phyloP scores from a whole-genome alignment of 73 alveolate species.

The Paramecium bursaria region DNA sequence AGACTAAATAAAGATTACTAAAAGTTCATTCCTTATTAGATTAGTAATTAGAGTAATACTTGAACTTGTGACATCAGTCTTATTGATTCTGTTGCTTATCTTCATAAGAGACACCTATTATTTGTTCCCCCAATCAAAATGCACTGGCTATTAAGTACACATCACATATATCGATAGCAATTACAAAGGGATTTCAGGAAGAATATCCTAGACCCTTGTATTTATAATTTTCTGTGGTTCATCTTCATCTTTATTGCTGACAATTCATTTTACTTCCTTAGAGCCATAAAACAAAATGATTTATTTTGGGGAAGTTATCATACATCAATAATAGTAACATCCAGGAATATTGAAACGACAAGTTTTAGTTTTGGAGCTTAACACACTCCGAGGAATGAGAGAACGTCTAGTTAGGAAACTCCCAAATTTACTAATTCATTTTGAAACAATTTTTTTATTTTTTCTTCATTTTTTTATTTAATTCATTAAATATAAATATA shows the following conservation, averaged over 20 bases:
- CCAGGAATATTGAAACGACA: no score
- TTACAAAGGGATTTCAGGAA: neutral
- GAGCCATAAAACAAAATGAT: neutral
- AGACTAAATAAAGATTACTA: neutral
- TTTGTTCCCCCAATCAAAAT: no score
- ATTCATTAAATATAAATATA: no score
- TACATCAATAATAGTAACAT: no score
- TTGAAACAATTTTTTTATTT: no score
- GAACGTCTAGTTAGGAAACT: no score
- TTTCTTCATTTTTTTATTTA: no score
- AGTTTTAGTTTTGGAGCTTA: no score
- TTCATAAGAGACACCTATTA: neutral
- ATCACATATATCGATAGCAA: no score
- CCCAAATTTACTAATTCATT: no score
- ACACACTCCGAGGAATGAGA: no score
- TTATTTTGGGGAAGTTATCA: constrained; percentile 59
- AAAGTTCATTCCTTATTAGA: constrained; percentile 10
- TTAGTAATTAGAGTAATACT: neutral
- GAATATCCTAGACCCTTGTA: neutral
- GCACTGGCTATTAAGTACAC: no score
- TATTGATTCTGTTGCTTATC: neutral
- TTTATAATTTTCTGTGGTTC: neutral
- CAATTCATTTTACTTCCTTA: constrained; percentile 9
- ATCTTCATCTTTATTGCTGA: neutral
- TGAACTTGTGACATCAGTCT: constrained; percentile 9